Evolutionary conservation across 345 rosid species (phyloP).

Genomic region (Arabidopsis suecica): DNA sequence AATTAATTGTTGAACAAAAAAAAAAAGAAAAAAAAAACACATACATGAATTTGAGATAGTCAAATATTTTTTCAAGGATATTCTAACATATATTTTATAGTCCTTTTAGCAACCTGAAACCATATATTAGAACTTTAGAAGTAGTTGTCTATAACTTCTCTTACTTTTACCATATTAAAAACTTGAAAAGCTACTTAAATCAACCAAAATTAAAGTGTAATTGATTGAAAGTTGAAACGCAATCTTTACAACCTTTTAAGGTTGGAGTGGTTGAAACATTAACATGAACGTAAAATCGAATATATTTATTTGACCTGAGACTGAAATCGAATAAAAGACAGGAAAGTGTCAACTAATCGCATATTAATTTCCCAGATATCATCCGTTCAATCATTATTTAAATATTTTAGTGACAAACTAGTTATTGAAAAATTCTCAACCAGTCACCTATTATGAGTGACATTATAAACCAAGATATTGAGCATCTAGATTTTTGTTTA

Average conservation of each 20-base stretch:
- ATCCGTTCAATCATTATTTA: too few relatives aligned
- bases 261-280: slow-evolving; percentile 1
- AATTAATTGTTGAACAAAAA: too few relatives aligned
- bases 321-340: not conserved
- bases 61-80: too few relatives aligned
- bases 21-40: too few relatives aligned
- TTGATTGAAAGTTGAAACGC: slow-evolving; percentile 11
- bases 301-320: not conserved
- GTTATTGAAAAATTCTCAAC: not conserved
- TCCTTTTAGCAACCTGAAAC: too few relatives aligned
- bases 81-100: too few relatives aligned
- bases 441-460: not conserved
- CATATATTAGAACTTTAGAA: too few relatives aligned
- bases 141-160: not conserved
- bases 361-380: not conserved
- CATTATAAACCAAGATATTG: not conserved
- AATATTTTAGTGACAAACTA: not conserved
- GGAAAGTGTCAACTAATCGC: not conserved
- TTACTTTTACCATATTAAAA: not conserved
- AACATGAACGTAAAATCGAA: not conserved
- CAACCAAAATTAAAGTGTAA: not conserved
- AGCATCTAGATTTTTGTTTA: not conserved
- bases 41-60: too few relatives aligned
- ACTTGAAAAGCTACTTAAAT: not conserved
- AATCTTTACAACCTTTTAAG: not conserved